Conservation (phyloP, 352 stramenopile genomes). For the Aphanomyces stellatus region DNA sequence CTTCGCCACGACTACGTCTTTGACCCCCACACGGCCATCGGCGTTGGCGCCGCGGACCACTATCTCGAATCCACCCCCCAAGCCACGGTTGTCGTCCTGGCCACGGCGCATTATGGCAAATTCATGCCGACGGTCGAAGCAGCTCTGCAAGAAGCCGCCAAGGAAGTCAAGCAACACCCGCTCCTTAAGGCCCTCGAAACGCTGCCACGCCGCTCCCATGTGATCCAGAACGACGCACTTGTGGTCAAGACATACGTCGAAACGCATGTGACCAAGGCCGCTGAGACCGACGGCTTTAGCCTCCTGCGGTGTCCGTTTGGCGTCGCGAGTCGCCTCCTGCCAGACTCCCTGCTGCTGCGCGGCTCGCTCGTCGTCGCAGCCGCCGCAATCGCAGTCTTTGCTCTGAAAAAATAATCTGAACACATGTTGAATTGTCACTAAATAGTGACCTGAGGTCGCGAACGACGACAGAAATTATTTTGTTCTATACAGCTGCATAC, state of each 20-base stretch:
- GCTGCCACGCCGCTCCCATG: slow-evolving; percentile 49
- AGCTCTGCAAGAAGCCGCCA: slow-evolving; percentile 71
- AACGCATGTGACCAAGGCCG: slow-evolving; percentile 29
- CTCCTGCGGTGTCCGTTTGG: too few relatives aligned
- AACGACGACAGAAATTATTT: not conserved
- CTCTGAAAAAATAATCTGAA: not conserved
- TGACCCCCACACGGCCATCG: slow-evolving; percentile 95
- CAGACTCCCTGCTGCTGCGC: slow-evolving; percentile 27
- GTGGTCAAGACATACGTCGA: slow-evolving; percentile 54
- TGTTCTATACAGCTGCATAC: not conserved
- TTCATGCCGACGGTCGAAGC: slow-evolving; percentile 91
- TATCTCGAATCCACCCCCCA: slow-evolving; percentile 52
- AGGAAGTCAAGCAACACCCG: slow-evolving; percentile 60
- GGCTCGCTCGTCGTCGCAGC: slow-evolving; percentile 32
- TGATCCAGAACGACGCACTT: slow-evolving; percentile 53
- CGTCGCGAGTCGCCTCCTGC: not conserved
- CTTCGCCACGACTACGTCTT: slow-evolving; percentile 92
- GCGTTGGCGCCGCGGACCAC: slow-evolving; percentile 84
- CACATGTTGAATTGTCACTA: not conserved
- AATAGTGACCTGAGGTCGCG: too few relatives aligned
- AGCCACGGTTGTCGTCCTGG: slow-evolving; percentile 88
- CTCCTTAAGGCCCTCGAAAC: slow-evolving; percentile 67
- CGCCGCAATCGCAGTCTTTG: slow-evolving; percentile 31
- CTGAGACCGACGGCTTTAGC: too few relatives aligned
- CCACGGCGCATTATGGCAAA: slow-evolving; percentile 97